A percentile compares a stretch with the other conserved stretches of the same genome.
Evolutionary conservation across 2,329 filamentous ascomycete genomes (phyloP).

Genomic region (Calonectria naviculata): DNA sequence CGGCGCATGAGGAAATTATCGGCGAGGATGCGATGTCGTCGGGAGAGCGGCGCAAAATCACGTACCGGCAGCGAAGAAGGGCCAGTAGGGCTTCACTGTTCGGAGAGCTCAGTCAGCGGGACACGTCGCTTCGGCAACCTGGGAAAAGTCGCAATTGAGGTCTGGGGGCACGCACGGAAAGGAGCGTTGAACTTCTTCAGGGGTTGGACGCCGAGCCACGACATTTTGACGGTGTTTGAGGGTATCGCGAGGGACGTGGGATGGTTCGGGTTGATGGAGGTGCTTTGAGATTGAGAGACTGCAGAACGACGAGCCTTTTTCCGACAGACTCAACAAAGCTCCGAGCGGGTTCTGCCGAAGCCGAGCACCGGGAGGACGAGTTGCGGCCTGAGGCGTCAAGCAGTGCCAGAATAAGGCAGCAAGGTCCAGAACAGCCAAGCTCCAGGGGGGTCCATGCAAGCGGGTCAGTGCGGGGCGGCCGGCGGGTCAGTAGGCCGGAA

Average conservation of each 20-base stretch:
- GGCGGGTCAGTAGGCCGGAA: slow-evolving; percentile 18
- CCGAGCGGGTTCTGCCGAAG: slow-evolving; percentile 50
- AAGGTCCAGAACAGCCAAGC: slow-evolving; percentile 5
- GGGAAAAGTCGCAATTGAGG: slow-evolving; percentile 46
- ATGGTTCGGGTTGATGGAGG: slow-evolving; percentile 48
- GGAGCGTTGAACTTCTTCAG: slow-evolving; percentile 85
- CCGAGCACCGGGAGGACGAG: slow-evolving; percentile 37
- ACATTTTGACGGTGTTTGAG: slow-evolving; percentile 70
- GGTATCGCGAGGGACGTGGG: slow-evolving; percentile 47
- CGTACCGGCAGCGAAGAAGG: slow-evolving; percentile 96
- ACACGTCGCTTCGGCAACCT: slow-evolving; percentile 28
- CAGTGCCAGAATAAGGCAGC: slow-evolving; percentile 10
- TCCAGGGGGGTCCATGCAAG: slow-evolving; percentile 8
- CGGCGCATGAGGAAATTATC: slow-evolving; percentile 16
- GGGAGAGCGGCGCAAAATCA: slow-evolving; percentile 41
- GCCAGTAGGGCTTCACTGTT: slow-evolving; percentile 88
- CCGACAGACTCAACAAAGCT: slow-evolving; percentile 43
- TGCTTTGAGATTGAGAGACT: slow-evolving; percentile 48
- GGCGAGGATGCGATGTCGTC: slow-evolving; percentile 22
- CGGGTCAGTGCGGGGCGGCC: background rate
- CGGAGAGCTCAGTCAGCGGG: slow-evolving; percentile 41
- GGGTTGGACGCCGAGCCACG: slow-evolving; percentile 73
- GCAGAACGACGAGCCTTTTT: slow-evolving; percentile 54
- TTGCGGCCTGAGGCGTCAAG: slow-evolving; percentile 41
- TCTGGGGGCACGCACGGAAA: slow-evolving; percentile 71